These are phyloP conservation scores for Reutealis trisperma DNA, from an alignment of 345 rosid species.

Conservation along the genomic window DNA sequence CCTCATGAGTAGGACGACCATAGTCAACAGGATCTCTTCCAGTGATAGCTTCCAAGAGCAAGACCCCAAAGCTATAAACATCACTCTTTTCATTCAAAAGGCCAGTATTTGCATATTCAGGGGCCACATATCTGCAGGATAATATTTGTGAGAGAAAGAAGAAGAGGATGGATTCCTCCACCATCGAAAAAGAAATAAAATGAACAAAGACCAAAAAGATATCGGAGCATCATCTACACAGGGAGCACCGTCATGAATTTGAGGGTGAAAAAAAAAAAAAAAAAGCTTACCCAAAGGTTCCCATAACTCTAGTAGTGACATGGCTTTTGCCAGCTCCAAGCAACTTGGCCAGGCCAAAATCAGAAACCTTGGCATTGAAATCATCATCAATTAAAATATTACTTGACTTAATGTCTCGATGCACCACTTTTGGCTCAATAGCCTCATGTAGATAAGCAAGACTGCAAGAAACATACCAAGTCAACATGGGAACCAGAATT, in stretches of 20 bases:
- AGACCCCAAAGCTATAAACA: constrained; percentile 96
- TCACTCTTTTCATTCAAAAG: constrained; percentile 98
- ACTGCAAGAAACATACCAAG: constrained; percentile 47
- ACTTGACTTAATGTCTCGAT: constrained; percentile 96
- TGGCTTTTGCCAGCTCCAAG: constrained; percentile 96
- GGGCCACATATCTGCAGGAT: constrained; percentile 84
- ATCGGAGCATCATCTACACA: background rate
- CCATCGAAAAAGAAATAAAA: background rate
- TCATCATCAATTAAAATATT: constrained; percentile 90
- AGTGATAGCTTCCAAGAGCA: constrained; percentile 84
- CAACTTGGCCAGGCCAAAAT: constrained; percentile 96
- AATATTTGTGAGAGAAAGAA: constrained; percentile 7
- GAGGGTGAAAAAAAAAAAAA: background rate
- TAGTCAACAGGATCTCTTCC: constrained; percentile 98
- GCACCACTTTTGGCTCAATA: constrained; percentile 99
- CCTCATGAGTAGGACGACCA: constrained; percentile 88
- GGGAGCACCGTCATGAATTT: background rate
- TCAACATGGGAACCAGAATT: constrained; percentile 17
- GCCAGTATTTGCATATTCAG: constrained; percentile 97
- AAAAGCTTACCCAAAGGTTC: constrained; percentile 84
- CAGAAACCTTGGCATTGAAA: constrained; percentile 92
- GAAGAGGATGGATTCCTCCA: background rate
- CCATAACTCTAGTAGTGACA: constrained; percentile 98
- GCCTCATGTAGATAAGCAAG: constrained; percentile 98
- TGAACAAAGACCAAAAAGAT: background rate